These are phyloP conservation scores for Nyctanthes arbortristis DNA, from an alignment of 257 asterid genomes.

Conservation along the genomic window DNA sequence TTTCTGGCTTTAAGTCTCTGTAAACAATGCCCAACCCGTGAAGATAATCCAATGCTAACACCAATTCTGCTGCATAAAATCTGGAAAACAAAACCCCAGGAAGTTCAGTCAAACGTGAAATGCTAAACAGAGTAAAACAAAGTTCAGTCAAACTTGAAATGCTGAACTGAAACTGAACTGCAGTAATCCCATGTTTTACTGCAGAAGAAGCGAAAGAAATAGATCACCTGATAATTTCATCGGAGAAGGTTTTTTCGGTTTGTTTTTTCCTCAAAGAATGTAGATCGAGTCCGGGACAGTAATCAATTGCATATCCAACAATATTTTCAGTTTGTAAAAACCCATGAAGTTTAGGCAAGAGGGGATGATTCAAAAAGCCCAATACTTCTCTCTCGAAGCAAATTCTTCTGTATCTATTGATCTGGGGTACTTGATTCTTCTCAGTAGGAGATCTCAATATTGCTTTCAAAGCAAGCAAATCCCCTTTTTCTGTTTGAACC, in stretches of 20 bases:
- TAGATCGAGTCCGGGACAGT: slow-evolving; percentile 91
- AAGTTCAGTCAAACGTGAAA: background rate
- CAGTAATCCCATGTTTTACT: too few species aligned
- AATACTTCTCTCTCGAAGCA: slow-evolving; percentile 66
- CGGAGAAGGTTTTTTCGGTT: slow-evolving; percentile 88
- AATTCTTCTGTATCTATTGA: slow-evolving; percentile 48
- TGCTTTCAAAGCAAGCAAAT: slow-evolving; percentile 70
- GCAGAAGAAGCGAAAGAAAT: background rate
- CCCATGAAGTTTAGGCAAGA: slow-evolving; percentile 82
- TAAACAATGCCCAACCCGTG: slow-evolving; percentile 80
- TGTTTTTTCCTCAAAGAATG: slow-evolving; percentile 66
- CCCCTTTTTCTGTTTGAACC: slow-evolving; percentile 51
- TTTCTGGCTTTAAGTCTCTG: slow-evolving; percentile 95
- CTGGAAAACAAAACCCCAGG: slow-evolving; percentile 33
- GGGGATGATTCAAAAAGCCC: slow-evolving; percentile 62
- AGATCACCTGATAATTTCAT: slow-evolving; percentile 73
- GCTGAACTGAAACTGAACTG: too few species aligned
- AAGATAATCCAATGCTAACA: slow-evolving; percentile 77
- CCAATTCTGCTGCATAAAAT: slow-evolving; percentile 91
- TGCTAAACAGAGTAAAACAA: background rate
- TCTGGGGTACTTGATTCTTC: slow-evolving; percentile 30
- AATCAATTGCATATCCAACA: slow-evolving; percentile 89
- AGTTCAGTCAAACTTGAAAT: too few species aligned
- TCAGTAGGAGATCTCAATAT: slow-evolving; percentile 58
- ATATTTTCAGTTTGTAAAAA: slow-evolving; percentile 64